A percentile compares a stretch with the other conserved stretches of the same genome.
These are phyloP conservation scores for Strigomonas galati DNA, from an alignment of 208 protist genomes.

Conservation along the genomic window DNA sequence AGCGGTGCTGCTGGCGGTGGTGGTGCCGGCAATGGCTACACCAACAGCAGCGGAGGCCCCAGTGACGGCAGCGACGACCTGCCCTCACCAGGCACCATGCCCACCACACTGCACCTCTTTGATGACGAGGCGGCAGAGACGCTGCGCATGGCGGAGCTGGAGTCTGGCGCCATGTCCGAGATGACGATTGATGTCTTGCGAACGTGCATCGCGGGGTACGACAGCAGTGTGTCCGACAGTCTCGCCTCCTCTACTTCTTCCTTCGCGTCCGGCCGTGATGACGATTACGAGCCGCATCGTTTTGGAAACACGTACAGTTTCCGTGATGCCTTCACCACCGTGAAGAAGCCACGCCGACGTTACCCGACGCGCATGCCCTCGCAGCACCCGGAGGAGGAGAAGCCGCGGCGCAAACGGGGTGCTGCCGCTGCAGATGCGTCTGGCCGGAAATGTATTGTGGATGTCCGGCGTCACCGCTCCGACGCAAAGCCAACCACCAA, in stretches of 20 bases:
- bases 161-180: slow-evolving; percentile 13
- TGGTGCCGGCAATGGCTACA: too few species aligned
- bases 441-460: too few species aligned
- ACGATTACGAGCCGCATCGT: background rate
- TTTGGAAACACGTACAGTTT: background rate
- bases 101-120: background rate
- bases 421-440: too few species aligned
- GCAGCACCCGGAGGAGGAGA: too few species aligned
- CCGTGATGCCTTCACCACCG: background rate
- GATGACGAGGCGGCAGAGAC: background rate
- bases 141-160: slow-evolving; percentile 9
- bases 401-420: too few species aligned
- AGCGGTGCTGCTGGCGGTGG: background rate
- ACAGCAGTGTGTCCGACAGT: slow-evolving; percentile 1
- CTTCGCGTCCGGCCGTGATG: background rate
- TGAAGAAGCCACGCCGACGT: background rate
- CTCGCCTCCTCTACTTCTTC: background rate
- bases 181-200: slow-evolving; percentile 13
- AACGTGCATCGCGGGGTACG: slow-evolving; percentile 2
- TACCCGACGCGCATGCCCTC: too few species aligned
- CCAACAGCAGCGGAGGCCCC: background rate
- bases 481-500: background rate
- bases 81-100: background rate
- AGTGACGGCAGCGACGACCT: background rate
- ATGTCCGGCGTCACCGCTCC: too few species aligned